A percentile compares a stretch with the other conserved stretches of the same genome.
Conservation (phyloP, 2,329 filamentous ascomycete genomes). For the Microdochium bolleyi region DNA sequence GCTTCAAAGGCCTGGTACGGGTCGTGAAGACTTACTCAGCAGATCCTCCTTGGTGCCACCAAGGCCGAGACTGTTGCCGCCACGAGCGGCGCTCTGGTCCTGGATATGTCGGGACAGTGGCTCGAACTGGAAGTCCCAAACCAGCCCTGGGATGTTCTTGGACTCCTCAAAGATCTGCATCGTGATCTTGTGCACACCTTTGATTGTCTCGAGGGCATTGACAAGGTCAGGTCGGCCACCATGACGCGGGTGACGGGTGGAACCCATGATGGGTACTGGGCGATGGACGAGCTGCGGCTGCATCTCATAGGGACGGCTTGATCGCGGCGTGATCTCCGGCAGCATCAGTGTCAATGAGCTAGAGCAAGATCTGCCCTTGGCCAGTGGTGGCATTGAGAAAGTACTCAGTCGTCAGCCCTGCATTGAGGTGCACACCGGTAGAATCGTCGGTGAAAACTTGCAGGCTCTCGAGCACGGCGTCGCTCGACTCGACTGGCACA, state of each 20-base stretch:
- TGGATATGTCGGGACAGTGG: conserved; percentile 5
- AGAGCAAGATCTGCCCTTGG: conserved; percentile 4
- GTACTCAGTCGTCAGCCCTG: conserved; percentile 9
- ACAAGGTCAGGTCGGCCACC: conserved; percentile 8
- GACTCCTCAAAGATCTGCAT: conserved; percentile 4
- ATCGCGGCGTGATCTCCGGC: conserved; percentile 6
- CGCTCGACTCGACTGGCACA: conserved; percentile 13
- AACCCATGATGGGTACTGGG: conserved; percentile 7
- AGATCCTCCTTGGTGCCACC: conserved; percentile 5
- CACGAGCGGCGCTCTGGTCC: not conserved
- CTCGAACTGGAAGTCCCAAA: conserved; percentile 9
- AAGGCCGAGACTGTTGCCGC: conserved; percentile 8
- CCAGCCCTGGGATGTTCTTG: conserved; percentile 5
- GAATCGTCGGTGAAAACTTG: not conserved
- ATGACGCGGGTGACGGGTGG: conserved; percentile 6
- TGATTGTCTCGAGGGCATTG: conserved; percentile 6
- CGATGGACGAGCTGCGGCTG: conserved; percentile 9
- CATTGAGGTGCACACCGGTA: not conserved
- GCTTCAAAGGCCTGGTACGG: conserved; percentile 18
- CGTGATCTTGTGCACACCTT: conserved; percentile 7
- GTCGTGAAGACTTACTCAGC: conserved; percentile 1
- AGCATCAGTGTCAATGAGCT: conserved; percentile 7
- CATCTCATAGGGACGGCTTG: conserved; percentile 9
- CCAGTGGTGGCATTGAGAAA: conserved; percentile 9
- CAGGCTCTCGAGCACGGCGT: conserved; percentile 4